Evolutionary conservation across 1,139 yeast genomes (phyloP), one percentile per base, ranked within the genome.

Genomic region (Debaryomyces robertsiae): DNA sequence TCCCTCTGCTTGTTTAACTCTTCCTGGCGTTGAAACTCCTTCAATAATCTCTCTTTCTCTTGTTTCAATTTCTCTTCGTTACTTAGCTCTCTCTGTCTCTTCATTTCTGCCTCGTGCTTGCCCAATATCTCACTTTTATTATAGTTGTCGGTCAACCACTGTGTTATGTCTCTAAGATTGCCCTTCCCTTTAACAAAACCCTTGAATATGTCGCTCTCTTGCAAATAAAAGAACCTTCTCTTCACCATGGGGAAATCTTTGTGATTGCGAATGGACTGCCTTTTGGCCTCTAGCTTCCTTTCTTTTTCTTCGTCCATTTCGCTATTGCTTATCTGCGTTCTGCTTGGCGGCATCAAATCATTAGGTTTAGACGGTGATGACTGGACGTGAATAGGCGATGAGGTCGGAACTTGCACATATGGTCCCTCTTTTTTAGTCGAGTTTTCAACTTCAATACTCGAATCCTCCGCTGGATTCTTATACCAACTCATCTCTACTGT

Each of bases 151-250:
- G 61, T 59, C 30, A 83, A 61, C 62, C 80, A 69, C 39, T 66
- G 69, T 24, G 81, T 73, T 10, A 84, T 75, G 38, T 75, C 74
- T 43, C 81, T 69, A 24, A 81, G 57, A 44, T 81, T 75, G 9
- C 81, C 80, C 38, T 79, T 75, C 30, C 81, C 82, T 25, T 77
- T 74, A 38, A 78, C 81, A 54, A 81, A 79, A 1, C 84, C 84
- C 38, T 79, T 79, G 46, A 79, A 75, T 27, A 84, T 72, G 46
- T 80, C 75, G 25, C 79, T 69, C 35, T 72, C 77, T 15, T 65
- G 61, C 16, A 79, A 56, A 35, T 74, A 65, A 34, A 73, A 72
- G 54, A 75, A 80, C 41, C 73, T 55, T 38, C 69, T 73, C 46
- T 67, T 72, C 46, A 78, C 72, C 56, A 74, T 70, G 41, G 68